Evolutionary conservation across 1,284 basidiomycete genomes (phyloP), one percentile per base, ranked within the genome.

Genomic region (Volvariella volvacea): DNA sequence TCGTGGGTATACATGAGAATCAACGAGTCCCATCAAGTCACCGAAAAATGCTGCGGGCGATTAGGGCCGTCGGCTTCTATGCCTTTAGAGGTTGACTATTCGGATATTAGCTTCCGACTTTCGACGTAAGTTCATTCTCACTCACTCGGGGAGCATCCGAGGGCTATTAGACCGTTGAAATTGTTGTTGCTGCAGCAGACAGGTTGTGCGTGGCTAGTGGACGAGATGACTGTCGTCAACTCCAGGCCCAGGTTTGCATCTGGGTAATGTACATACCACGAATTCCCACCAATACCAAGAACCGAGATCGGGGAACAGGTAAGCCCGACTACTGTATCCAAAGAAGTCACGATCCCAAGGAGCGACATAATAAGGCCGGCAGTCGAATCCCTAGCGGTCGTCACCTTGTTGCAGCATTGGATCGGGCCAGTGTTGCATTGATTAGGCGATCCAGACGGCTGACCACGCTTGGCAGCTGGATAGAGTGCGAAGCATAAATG

Each of bases 61-160:
- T 6, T 28, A 28, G 25, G 25, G 25, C 6, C 25, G 6, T 6
- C 6, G 6, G 25, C 25, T 28, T 6, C 25, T 28, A 28, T 6
- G 25, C n/a, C n/a, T n/a, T n/a, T n/a, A n/a, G n/a, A n/a, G n/a
- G n/a, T n/a, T n/a, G n/a, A 12, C 25, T 28, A 28, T 28, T 28
- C 12, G 12, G 12, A 15, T 15, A 36, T 36, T 36, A 20, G n/a
- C 8, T 6, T 36, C n/a, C 6, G 15, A 6, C 8, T 6, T 6
- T 36, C 6, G 19, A 15, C 15, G 34, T 7, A 36, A 20, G 15
- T 15, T 6, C 6, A n/a, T 36, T 36, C 43, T 43, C 39, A 67
- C 73, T 54, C 52, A 77, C 73, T 59, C 2, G 68, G 62, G 7
- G 53, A 45, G 58, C 74, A 77, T 14, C 65, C 71, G 39, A 73